Base-by-base conservation (phyloP, 2,329 filamentous ascomycete genomes). In the Curvularia verruculosa region DNA sequence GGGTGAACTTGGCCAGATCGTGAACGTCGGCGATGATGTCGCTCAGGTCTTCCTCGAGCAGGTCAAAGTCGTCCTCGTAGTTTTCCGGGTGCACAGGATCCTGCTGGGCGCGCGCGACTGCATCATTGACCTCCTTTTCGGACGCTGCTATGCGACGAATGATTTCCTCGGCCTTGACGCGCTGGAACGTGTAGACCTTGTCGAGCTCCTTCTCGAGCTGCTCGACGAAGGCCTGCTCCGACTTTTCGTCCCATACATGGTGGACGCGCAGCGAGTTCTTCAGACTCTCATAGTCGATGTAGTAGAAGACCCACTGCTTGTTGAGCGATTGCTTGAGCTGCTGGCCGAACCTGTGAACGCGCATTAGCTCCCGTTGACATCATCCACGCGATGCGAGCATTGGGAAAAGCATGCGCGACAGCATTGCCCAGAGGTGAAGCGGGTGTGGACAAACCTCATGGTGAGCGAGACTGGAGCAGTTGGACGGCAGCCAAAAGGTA, bases 1-100 rank as follows among this genome's bases (percentile, higher is more conserved):
- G 94, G 6, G 96, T 96, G 76, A 96, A 99, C 80, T 98, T 98
- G 77, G 95, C 93, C 58, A 99, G 84, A 72, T 99, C 95, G 78
- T 99, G 94, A 21, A 99, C 95, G 73, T 99, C 94, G 67, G 95
- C 95, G 75, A 99, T 99, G 72, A 99, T 93, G 76, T 99, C 95
- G 79, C 92, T 96, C 71, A 99, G 80, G 71, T 96, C 92, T 75
- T 96, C 91, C 80, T 99, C 95, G 29, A 98, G 84, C 68, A 96
- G 81, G 81, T 96, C 86, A 71, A 97, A 98, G 75, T 98, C 94
- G 65, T 97, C 93, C 76, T 98, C 95, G 21, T 87, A 87, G 0
- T 91, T 90, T 1, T 69, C 75, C 12, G 37, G 31, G 31, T 68
- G 54, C 24, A 59, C 47, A 34, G 52, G 54, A 51, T 75, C 71